Percentiles rank a stretch among this genome's conserved stretches.
phyloP scores from a whole-genome alignment of 1,284 basidiomycete genomes.

The Trichosporon sp. region DNA sequence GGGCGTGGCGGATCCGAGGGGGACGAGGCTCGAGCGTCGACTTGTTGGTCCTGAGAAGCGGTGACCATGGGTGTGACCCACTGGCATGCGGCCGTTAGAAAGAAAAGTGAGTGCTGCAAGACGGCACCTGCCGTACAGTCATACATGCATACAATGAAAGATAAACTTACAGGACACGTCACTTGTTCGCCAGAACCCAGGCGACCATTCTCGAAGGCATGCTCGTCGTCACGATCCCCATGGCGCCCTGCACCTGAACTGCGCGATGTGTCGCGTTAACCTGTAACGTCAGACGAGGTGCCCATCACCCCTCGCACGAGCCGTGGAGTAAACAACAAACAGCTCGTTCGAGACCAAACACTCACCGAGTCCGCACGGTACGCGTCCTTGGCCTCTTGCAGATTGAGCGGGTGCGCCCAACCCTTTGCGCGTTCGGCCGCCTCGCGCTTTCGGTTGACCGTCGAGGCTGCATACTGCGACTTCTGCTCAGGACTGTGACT shows the following conservation, averaged over 20 bases:
- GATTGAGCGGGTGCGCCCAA: slow-evolving; percentile 31
- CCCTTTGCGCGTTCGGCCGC: slow-evolving; percentile 22
- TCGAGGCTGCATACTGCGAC: slow-evolving; percentile 22
- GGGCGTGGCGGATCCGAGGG: background rate
- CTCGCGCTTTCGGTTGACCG: slow-evolving; percentile 17
- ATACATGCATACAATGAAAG: slow-evolving; percentile 11
- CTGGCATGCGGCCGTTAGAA: background rate
- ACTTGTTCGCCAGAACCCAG: slow-evolving; percentile 22
- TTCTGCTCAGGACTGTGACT: slow-evolving; percentile 30
- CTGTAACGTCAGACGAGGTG: slow-evolving; percentile 10
- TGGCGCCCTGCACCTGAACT: slow-evolving; percentile 24
- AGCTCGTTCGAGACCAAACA: slow-evolving; percentile 17
- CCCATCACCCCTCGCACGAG: background rate
- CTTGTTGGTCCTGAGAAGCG: background rate
- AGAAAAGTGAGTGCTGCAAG: background rate
- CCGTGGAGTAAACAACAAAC: slow-evolving; percentile 7
- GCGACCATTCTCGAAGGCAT: slow-evolving; percentile 30
- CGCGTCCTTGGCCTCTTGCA: slow-evolving; percentile 42
- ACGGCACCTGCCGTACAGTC: background rate
- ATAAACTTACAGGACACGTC: slow-evolving; percentile 10
- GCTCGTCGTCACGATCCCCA: slow-evolving; percentile 30
- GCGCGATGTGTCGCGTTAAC: slow-evolving; percentile 20
- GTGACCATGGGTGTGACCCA: background rate
- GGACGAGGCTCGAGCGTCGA: background rate
- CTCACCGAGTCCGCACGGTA: slow-evolving; percentile 39